Conservation (phyloP, 1,284 basidiomycete genomes). For the Rhodotorula sp. region DNA sequence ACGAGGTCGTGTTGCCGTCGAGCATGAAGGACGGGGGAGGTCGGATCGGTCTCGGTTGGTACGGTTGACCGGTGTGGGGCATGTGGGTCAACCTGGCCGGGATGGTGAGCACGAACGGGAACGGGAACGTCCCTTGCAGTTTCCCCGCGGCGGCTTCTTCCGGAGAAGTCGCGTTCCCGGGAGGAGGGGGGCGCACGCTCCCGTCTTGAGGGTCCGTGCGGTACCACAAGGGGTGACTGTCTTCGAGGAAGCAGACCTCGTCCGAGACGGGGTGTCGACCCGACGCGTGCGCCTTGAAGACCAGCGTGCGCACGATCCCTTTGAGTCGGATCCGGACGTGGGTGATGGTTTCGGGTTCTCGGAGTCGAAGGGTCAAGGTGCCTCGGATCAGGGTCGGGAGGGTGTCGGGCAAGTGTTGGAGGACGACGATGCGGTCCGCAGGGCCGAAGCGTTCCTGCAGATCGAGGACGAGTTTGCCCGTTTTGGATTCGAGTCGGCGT, state of each 20-base stretch:
- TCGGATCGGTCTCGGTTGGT: constrained; percentile 1
- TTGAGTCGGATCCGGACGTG: constrained; percentile 34
- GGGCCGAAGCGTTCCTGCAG: constrained; percentile 17
- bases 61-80: constrained; percentile 2
- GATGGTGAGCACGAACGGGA: constrained; percentile 33
- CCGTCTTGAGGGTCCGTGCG: constrained; percentile 2
- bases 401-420: constrained; percentile 22
- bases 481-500: constrained; percentile 14
- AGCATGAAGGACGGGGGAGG: constrained; percentile 35
- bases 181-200: not conserved
- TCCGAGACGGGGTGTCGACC: constrained; percentile 32
- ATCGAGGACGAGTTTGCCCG: constrained; percentile 24
- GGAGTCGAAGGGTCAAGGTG: constrained; percentile 8
- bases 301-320: constrained; percentile 35
- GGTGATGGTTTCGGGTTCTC: constrained; percentile 25
- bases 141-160: constrained; percentile 16
- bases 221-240: constrained; percentile 18
- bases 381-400: constrained; percentile 1
- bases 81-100: constrained; percentile 19
- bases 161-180: constrained; percentile 18
- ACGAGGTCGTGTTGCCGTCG: constrained; percentile 1
- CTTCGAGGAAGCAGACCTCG: constrained; percentile 24
- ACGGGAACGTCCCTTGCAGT: constrained; percentile 31
- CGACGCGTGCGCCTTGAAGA: constrained; percentile 32
- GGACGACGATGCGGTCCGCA: constrained; percentile 26